Evolutionary conservation across 1,284 basidiomycete genomes (phyloP), one percentile per base, ranked within the genome.

Genomic region (Peniophora sp.): DNA sequence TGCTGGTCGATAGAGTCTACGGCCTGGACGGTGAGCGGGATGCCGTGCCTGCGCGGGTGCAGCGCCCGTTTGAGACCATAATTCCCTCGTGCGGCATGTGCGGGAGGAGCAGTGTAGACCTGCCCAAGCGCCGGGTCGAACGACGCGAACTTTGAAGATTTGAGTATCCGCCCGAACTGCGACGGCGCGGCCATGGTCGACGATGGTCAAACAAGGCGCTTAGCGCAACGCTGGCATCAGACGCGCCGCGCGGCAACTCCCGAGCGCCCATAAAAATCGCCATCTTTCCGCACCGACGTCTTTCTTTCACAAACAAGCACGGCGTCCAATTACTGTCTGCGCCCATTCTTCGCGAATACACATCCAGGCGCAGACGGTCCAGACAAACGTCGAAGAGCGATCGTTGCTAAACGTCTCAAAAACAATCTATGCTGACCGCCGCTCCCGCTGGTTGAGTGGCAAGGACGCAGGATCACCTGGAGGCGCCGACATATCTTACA

Each of bases 401-500:
- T n/a, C n/a, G 8, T 41, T 20, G 59, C 57, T 63, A 48, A 78
- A 63, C 69, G 64, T 72, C 83, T 83, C 83, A 78, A 89, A 90
- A 90, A 90, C 87, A 89, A 78, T 89, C 85, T 83, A 78, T 79
- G 87, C 87, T 80, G 87, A 88, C 75, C 72, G 86, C 77, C 81
- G 72, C 76, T 90, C 86, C 88, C 87, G 67, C 64, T 78, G 88
- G 87, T 90, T 67, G 88, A 90, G 87, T 77, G 73, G 83, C 69
- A 43, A 88, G 83, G 87, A 90, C 72, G 87, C 86, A 76, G 81
- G 87, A 90, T 84, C 82, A 90, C 87, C 87, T 90, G 83, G 83
- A 77, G 84, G 71, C 63, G 78, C 71, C 77, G 66, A 89, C 83
- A 86, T 71, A 55, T 57, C 54, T 59, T 58, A 49, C 35, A 32